These are phyloP conservation scores for Obba rivulosa DNA, from an alignment of 768 basidiomycete genomes.

Conservation along the genomic window DNA sequence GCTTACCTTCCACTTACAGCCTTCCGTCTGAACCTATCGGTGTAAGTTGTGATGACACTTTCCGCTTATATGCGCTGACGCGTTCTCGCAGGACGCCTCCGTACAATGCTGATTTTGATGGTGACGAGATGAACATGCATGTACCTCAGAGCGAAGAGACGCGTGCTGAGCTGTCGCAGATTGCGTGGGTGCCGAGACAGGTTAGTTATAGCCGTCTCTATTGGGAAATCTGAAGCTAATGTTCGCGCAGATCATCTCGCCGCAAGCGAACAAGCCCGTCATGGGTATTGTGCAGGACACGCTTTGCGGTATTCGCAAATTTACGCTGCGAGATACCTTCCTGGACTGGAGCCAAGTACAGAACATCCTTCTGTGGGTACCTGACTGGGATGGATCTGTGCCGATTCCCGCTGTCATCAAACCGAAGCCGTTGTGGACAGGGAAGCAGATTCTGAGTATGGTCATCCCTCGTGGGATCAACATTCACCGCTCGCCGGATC, in stretches of 20 bases:
- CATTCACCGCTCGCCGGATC: constrained; percentile 75
- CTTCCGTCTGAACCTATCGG: constrained; percentile 96
- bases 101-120: constrained; percentile 99
- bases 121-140: constrained; percentile 99
- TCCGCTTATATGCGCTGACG: too few relatives aligned
- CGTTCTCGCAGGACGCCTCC: constrained; percentile 70
- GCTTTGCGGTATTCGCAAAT: constrained; percentile 94
- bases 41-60: constrained; percentile 48
- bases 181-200: constrained; percentile 97
- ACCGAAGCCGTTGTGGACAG: constrained; percentile 96
- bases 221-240: constrained; percentile 1
- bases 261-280: constrained; percentile 98
- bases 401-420: constrained; percentile 94
- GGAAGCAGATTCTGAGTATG: constrained; percentile 93
- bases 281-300: constrained; percentile 99
- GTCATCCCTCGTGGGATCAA: constrained; percentile 95
- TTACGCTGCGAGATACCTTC: constrained; percentile 93
- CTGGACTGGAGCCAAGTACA: constrained; percentile 95
- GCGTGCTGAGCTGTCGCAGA: constrained; percentile 94
- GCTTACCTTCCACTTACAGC: constrained; percentile 39
- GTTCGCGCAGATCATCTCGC: constrained; percentile 82
- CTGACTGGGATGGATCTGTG: constrained; percentile 92
- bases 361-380: constrained; percentile 96
- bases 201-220: constrained; percentile 30
- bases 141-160: constrained; percentile 99